Conservation (phyloP, 352 stramenopile genomes). For the Globisporangium polare region DNA sequence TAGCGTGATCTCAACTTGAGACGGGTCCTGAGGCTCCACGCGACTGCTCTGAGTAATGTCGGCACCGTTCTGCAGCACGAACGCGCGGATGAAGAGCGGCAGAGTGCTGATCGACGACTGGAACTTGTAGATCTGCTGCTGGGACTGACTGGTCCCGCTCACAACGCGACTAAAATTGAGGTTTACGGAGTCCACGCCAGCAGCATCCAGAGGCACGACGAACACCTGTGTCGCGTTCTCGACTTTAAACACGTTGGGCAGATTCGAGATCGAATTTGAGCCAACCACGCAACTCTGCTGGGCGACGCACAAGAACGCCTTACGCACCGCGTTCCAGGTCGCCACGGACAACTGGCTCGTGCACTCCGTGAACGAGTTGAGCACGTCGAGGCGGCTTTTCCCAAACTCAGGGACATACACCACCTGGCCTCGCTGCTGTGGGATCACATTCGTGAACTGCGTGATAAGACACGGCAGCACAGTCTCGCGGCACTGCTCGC, state of each 20-base stretch:
- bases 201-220: background rate
- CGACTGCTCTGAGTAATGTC: slow-evolving; percentile 14
- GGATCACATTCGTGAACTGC: background rate
- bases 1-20: slow-evolving; percentile 7
- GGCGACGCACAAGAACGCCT: slow-evolving; percentile 5
- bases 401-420: slow-evolving; percentile 1
- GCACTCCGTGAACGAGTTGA: slow-evolving; percentile 1
- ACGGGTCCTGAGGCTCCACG: background rate
- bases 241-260: slow-evolving; percentile 5
- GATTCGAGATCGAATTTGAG: background rate
- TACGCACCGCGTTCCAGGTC: slow-evolving; percentile 8
- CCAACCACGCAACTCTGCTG: background rate
- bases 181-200: background rate
- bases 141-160: background rate
- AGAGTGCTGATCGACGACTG: slow-evolving; percentile 8
- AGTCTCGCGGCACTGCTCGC: slow-evolving; percentile 2
- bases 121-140: slow-evolving; percentile 7
- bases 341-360: background rate
- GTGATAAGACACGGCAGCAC: slow-evolving; percentile 8
- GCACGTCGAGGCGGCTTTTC: background rate
- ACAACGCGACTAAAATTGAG: slow-evolving; percentile 2
- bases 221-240: slow-evolving; percentile 15
- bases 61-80: slow-evolving; percentile 21
- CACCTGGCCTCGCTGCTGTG: background rate
- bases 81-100: slow-evolving; percentile 18